Evolutionary conservation across 441 rosid genomes (phyloP), one percentile per base, ranked within the genome.

Genomic region (Adansonia gregorii): DNA sequence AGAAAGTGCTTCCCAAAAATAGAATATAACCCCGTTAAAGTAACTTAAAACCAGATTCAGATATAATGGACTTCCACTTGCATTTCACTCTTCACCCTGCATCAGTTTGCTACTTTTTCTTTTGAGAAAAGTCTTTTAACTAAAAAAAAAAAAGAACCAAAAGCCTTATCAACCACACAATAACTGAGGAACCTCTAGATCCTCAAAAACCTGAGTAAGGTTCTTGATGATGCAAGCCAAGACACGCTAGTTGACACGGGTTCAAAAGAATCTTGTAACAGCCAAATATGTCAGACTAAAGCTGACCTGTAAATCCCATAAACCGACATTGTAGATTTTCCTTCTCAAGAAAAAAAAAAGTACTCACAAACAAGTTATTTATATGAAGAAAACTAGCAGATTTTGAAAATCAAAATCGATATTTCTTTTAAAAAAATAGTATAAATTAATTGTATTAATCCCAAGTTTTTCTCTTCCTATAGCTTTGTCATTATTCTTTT

Each of bases 231-330:
- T 60, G 63, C 68, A 78, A 10, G 74, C 85, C 66, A 79, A 75
- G 88, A 82, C 85, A 87, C 79, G 64, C 48, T 72, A 76, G 74
- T 24, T 63, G 78, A 76, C 87, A 83, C 73, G 80, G 81, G 77
- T 78, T 63, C 6, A 2, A 8, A 67, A 22, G 68, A 78, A 79
- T 70, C 75, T 66, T 12, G 63, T 51, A 61, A 52, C 55, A 71
- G 63, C 73, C 76, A 61, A 48, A 66, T 68, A 66, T 19, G 27
- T 74, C 74, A 67, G 3, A 49, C 46, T 56, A 3, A 69, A 31
- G 61, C 68, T 77, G 84, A 80, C 79, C 65, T 22, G 78, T 67
- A 75, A 84, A 64, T 69, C 22, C 49, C 78, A 81, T 63, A 79
- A 81, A 52, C 83, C 75, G 85, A 80, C 88, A 85, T 73, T 58